These are phyloP conservation scores for Mimosa bimucronata DNA, from an alignment of 306 rosid genomes.

Conservation along the genomic window DNA sequence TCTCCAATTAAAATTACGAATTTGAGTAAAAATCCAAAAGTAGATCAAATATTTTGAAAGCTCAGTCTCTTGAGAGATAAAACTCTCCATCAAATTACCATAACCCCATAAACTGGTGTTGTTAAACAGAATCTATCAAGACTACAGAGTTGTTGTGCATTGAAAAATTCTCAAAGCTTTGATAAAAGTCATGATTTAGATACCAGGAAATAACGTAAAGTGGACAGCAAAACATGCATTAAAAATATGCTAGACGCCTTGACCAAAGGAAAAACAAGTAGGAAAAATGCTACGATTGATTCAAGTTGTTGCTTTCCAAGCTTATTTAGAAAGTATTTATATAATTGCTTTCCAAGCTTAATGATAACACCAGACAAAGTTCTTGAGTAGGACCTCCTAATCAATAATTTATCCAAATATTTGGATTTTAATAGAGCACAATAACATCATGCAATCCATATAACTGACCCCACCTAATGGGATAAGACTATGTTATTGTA, in stretches of 20 bases:
- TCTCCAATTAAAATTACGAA: no score
- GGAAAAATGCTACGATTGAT: neutral
- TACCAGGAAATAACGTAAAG: slow-evolving; percentile 16
- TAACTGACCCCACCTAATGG: no score
- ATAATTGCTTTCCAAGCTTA: neutral
- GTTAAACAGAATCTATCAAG: slow-evolving; percentile 18
- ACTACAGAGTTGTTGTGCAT: neutral
- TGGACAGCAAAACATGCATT: slow-evolving; percentile 5
- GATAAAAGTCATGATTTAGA: neutral
- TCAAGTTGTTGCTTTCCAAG: slow-evolving; percentile 1
- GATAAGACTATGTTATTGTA: no score
- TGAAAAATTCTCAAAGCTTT: neutral
- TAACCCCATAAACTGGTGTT: slow-evolving; percentile 3
- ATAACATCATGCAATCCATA: no score
- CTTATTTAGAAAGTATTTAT: neutral
- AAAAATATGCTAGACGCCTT: neutral
- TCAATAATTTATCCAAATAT: no score
- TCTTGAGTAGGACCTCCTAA: no score
- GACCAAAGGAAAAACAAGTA: neutral
- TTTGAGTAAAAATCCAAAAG: no score
- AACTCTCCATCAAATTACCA: no score
- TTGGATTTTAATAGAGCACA: no score
- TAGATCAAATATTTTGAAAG: no score
- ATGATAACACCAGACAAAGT: no score
- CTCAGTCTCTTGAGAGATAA: no score